phyloP scores from a whole-genome alignment of 208 protist species.

The Acanthamoeba triangularis region DNA sequence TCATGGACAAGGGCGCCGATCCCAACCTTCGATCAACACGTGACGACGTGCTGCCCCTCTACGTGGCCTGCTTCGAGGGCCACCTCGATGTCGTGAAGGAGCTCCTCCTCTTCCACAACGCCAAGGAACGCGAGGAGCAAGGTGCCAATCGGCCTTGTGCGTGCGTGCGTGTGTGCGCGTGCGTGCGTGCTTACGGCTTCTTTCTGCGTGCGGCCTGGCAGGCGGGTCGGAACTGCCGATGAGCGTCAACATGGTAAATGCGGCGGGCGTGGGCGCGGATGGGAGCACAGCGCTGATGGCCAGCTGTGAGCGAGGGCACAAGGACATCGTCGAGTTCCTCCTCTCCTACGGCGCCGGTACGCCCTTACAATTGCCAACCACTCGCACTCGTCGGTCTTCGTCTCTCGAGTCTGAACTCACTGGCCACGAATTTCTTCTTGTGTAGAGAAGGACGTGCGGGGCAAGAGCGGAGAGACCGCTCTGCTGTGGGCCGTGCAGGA shows the following conservation, averaged over 20 bases:
- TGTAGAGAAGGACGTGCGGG: conserved; percentile 10
- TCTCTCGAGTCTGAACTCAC: background rate
- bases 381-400: background rate
- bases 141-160: background rate
- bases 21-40: conserved; percentile 13
- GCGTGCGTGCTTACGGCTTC: no score
- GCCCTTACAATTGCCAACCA: background rate
- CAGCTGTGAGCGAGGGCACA: conserved; percentile 20
- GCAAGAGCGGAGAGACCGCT: conserved; percentile 25
- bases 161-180: no score
- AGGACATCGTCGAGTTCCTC: background rate
- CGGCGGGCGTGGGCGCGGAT: background rate
- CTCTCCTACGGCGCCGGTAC: conserved; percentile 31
- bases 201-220: background rate
- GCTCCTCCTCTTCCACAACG: background rate
- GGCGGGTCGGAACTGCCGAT: background rate
- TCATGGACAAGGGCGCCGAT: conserved; percentile 38
- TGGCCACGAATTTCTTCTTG: background rate
- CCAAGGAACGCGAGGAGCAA: conserved; percentile 16
- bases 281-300: conserved; percentile 55
- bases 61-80: conserved; percentile 47
- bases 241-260: conserved; percentile 3
- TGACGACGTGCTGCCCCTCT: conserved; percentile 5
- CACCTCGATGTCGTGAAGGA: conserved; percentile 67
- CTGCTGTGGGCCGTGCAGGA: conserved; percentile 21